Evolutionary conservation across 371 early-diverging fungal species (phyloP), one percentile per base, ranked within the genome.

Genomic region (Batkoa obscura): DNA sequence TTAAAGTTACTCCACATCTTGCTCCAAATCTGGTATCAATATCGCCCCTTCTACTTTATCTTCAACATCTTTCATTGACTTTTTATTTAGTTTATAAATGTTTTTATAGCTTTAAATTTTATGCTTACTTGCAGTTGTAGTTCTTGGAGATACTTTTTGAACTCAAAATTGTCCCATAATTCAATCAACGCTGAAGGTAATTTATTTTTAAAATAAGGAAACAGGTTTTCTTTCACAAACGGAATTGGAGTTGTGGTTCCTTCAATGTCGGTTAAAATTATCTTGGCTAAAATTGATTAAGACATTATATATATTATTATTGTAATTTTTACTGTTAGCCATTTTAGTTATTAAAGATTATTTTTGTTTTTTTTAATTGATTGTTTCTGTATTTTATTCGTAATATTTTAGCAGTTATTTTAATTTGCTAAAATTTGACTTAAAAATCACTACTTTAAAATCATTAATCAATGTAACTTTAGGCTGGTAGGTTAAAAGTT

Each of bases 161-260:
- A 66, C 47, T 80, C 84, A 0, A 67, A 54, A 1, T 73, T 68
- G 17, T 58, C 64, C 87, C 88, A 90, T 59, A 70, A 68, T 13
- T 74, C 64, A 50, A 75, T 68, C 32, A 92, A 66, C 59, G 88
- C 90, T 36, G 70, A 62, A 15, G 66, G 58, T 10, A 85, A 60
- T 42, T 79, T 72, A 43, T 67, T 61, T 17, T 66, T 63, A 32
- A 88, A 81, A 67, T 85, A 88, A 3, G 93, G 91, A 60, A 94
- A 92, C 73, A 95, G 68, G 17, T 72, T 72, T 53, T 90, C 88
- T 64, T 90, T 86, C 15, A 95, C 94, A 74, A 93, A 95, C 9
- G 89, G 79, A 49, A 95, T 89, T 30, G 93, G 88, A 1, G 92
- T 91, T n/a, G 92, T 93, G 3, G 96, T 95, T 30, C 96, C 94